Evolutionary conservation across 345 rosid genomes (phyloP).

Genomic region (Cochlearia excelsa): DNA sequence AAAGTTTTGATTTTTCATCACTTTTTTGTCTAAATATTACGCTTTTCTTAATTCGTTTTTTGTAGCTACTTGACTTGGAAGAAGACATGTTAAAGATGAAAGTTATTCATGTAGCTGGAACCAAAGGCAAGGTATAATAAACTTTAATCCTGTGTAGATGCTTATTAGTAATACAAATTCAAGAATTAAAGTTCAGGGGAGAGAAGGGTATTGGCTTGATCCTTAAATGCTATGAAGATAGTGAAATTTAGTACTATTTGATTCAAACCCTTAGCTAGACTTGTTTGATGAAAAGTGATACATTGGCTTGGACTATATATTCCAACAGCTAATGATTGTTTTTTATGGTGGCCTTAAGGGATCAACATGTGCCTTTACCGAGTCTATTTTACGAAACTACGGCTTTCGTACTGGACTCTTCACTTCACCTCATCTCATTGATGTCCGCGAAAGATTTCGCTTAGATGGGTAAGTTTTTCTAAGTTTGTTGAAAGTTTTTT

Average conservation of each 20-base stretch:
- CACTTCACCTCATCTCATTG: constrained; percentile 95
- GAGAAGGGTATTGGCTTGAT: too few species aligned
- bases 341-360: constrained; percentile 48
- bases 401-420: constrained; percentile 94
- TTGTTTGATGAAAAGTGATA: too few species aligned
- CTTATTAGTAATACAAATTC: too few species aligned
- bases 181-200: too few species aligned
- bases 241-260: too few species aligned
- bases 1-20: neutral
- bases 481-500: neutral
- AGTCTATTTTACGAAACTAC: constrained; percentile 77
- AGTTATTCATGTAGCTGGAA: constrained; percentile 94
- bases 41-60: neutral
- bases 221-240: too few species aligned
- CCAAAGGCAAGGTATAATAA: constrained; percentile 84
- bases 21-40: neutral
- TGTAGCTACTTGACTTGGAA: constrained; percentile 74
- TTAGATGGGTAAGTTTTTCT: constrained; percentile 64
- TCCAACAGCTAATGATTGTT: constrained; percentile 6
- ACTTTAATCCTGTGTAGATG: too few species aligned
- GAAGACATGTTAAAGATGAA: constrained; percentile 74
- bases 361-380: constrained; percentile 87
- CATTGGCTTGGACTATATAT: too few species aligned
- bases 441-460: constrained; percentile 90
- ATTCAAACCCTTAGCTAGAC: too few species aligned